Base-by-base conservation (phyloP, 345 rosid species). In the Turnera subulata region DNA sequence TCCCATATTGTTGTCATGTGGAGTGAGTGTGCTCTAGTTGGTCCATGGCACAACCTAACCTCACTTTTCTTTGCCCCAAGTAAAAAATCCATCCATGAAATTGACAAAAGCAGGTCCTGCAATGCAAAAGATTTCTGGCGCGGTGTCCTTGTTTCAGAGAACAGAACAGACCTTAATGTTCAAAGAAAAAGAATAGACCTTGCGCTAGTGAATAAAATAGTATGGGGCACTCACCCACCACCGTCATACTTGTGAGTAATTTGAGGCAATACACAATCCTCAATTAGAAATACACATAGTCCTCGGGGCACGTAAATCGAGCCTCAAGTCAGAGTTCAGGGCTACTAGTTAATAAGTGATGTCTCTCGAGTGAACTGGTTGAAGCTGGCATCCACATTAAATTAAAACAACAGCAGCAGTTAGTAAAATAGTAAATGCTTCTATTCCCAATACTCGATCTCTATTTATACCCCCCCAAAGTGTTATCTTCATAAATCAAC, bases 381-480 rank as follows among this genome's bases (percentile, higher is more conserved):
- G 35, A 20, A 52, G 69, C 62, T 64, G 69, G 65, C 65, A 47
- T 10, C 32, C 33, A 29, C 67, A 56, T 59, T 59, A 25, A 44
- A 15, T 59, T 62, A 17, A 53, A 24, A 14, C 14, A 25, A 17
- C 46, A 15, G 18, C 49, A 17, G 26, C 15, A 21, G 60, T 51
- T 38, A 54, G 16, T 15, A 24, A 25, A 16, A 4, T 13, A 23
- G 55, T 24, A 33, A 15, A 26, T 26, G 19, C 44, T 13, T 23
- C 37, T 9, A 26, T 51, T 46, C 3, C 20, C 40, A 22, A 1
- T 55, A 2, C 38, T 2, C 17, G 17, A 1, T n/a, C 53, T 48
- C 68, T 64, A 64, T 38, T 64, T 47, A 64, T 37, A 64, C 46
- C 10, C 46, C 0, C 45, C 6, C 11, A 19, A 16, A 1, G 1